Evolutionary conservation across 1,284 basidiomycete species (phyloP).

Genomic region (Pseudozyma sp.): DNA sequence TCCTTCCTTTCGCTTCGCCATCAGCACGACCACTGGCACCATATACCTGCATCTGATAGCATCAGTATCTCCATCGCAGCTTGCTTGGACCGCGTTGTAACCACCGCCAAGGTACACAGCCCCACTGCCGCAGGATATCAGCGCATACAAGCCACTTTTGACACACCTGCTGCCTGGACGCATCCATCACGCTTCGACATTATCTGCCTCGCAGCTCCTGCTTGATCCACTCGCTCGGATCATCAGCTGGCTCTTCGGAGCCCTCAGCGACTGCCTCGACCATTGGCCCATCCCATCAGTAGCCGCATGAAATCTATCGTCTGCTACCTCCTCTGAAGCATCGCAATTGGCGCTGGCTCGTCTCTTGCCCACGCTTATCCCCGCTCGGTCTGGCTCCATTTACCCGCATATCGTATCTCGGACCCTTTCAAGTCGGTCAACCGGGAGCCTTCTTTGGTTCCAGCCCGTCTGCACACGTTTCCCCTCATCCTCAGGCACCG

Average conservation of each 20-base stretch:
- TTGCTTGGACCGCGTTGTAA: too few species aligned
- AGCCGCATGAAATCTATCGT: conserved; percentile 2
- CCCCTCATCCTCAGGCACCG: neutral
- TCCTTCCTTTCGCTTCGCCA: neutral
- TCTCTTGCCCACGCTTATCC: conserved; percentile 5
- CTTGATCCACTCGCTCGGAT: too few species aligned
- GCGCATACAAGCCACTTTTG: too few species aligned
- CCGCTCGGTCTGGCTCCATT: neutral
- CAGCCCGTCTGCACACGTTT: neutral
- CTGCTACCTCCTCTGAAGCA: conserved; percentile 15
- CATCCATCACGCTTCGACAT: too few species aligned
- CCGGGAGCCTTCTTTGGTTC: too few species aligned
- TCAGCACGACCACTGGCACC: neutral
- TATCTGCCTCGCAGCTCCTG: too few species aligned
- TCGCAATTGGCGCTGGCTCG: conserved; percentile 31
- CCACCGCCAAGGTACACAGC: too few species aligned
- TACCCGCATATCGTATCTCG: neutral
- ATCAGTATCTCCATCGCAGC: neutral
- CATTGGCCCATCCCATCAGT: too few species aligned
- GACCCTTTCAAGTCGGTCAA: neutral
- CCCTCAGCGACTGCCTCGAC: too few species aligned
- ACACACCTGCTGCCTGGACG: too few species aligned
- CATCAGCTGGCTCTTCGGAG: too few species aligned
- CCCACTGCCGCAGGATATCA: too few species aligned
- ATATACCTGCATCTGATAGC: conserved; percentile 3